Base-by-base conservation (phyloP, 2,329 filamentous ascomycete species). In the Talaromyces sp. region DNA sequence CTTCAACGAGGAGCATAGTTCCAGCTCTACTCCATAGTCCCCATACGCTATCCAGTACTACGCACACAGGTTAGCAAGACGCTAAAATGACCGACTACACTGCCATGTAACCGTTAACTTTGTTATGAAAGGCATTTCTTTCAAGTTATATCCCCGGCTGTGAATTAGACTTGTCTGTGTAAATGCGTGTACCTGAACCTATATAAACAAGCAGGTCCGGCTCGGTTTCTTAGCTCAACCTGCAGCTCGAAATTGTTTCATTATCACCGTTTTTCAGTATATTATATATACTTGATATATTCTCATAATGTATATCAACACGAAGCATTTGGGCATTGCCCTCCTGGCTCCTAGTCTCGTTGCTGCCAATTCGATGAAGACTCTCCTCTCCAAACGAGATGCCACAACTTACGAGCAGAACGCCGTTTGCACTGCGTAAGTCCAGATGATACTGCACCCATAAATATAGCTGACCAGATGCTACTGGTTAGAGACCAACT, bases 351-450 rank as follows among this genome's bases (percentile, higher is more conserved):
- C 59, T 7, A 58, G 50, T 33, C 39, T 65, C 9, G 63, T 65
- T 31, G n/a, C 50, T 41, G 58, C 63, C 16, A 62, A 35, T n/a
- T 52, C 63, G 37, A 41, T 65, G 48, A 41, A 56, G 27, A 50
- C 27, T n/a, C 22, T 62, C 1, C 59, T 65, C 9, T 48, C 58
- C 35, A 65, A 65, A 47, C 63, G 63, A 13, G 63, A 65, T 58
- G 63, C 58, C 22, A 22, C 63, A 19, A 56, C 41, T 48, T 65
- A 65, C 63, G 35, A 60, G 33, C 22, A 48, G 16, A 65, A 65
- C 31, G 63, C 63, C 22, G 33, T 65, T 33, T 65, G 63, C 16
- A 57, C 63, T 27, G 63, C 63, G 63, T 65, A 14, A 41, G 63
- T 61, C 22, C 3, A 45, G 3, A 31, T 45, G 16, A 13, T 31